Conservation (phyloP, 2,329 filamentous ascomycete genomes). For the Aspergillus sp. region DNA sequence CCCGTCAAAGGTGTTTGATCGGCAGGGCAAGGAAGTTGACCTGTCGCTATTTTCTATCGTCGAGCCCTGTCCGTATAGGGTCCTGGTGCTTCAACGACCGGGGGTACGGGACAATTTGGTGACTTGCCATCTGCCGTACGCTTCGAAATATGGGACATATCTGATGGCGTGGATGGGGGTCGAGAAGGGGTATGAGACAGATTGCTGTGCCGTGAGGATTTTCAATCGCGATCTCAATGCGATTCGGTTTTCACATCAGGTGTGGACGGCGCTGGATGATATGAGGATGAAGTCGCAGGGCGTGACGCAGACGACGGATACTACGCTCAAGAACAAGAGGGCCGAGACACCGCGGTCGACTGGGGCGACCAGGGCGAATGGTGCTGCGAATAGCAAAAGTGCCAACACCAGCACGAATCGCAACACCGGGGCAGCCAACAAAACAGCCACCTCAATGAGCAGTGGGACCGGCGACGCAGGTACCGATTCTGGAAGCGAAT, state of each 20-base stretch:
- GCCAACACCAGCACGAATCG: not conserved
- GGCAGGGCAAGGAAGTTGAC: conserved; percentile 10
- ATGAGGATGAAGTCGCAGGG: not conserved
- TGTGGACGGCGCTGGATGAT: not conserved
- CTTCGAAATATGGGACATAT: conserved; percentile 3
- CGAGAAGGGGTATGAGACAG: conserved; percentile 3
- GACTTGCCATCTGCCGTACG: not conserved
- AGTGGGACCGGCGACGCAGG: not conserved
- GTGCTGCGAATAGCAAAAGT: not conserved
- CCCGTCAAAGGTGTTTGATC: conserved; percentile 17
- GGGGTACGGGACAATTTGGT: conserved; percentile 6
- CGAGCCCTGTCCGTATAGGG: conserved; percentile 2
- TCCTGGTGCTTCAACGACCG: conserved; percentile 9
- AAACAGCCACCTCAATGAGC: not conserved
- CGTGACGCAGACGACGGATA: not conserved
- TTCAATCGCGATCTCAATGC: not conserved
- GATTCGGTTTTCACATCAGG: conserved; percentile 4
- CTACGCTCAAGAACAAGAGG: not conserved
- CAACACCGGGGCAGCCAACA: not conserved
- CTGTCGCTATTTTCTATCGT: conserved; percentile 11
- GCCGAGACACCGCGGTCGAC: not conserved
- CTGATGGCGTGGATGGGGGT: conserved; percentile 13
- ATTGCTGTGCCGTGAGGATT: conserved; percentile 9
- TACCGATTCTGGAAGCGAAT: not conserved
- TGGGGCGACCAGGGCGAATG: not conserved